Conservation (phyloP, 306 rosid species). For the Abrus precatorius region DNA sequence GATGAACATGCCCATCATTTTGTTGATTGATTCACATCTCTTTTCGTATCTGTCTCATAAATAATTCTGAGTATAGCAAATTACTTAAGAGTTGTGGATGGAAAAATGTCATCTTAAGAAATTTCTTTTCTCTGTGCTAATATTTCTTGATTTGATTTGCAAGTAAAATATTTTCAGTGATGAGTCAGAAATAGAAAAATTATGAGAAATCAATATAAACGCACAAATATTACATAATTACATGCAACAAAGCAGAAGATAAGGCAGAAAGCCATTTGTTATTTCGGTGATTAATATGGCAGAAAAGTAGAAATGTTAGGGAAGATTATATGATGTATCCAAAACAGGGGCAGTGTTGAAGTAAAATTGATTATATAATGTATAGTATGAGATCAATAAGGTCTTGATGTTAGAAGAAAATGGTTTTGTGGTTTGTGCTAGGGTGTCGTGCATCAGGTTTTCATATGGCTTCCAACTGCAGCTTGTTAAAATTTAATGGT, state of each 20-base stretch:
- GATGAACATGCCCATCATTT: slow-evolving; percentile 20
- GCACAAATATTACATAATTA: no score
- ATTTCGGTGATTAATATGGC: not conserved
- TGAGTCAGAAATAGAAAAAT: no score
- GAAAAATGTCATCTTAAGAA: slow-evolving; percentile 29
- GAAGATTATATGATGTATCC: slow-evolving; percentile 15
- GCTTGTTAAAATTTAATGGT: slow-evolving; percentile 1
- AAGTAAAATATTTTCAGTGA: no score
- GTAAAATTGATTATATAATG: not conserved
- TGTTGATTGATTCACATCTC: slow-evolving; percentile 2
- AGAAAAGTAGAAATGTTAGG: slow-evolving; percentile 22
- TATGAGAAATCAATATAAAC: no score
- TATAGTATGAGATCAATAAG: slow-evolving; percentile 22
- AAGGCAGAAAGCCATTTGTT: not conserved
- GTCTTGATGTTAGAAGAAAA: slow-evolving; percentile 20
- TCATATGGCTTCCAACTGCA: slow-evolving; percentile 10
- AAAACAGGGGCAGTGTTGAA: slow-evolving; percentile 1
- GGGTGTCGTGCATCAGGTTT: not conserved
- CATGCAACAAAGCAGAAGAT: no score
- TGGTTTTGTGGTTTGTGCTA: not conserved
- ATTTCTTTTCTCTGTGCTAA: not conserved
- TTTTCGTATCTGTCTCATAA: not conserved
- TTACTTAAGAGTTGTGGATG: slow-evolving; percentile 11
- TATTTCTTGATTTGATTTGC: slow-evolving; percentile 12
- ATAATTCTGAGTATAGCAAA: not conserved